phyloP scores from a whole-genome alignment of 768 basidiomycete genomes.

The Dacryopinax spathularia region DNA sequence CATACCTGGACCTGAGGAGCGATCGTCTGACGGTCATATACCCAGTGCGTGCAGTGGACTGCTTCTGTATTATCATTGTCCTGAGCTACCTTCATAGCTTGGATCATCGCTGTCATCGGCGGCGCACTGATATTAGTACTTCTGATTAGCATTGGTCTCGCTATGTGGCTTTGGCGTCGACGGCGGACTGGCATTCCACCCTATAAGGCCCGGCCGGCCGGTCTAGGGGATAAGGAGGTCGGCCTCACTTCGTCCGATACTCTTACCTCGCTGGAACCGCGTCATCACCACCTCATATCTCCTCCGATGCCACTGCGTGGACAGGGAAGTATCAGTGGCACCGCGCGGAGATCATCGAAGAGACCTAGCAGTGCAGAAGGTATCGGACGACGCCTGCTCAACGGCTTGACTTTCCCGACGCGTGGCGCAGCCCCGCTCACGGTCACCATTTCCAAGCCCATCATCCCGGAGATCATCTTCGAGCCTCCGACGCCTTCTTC shows the following conservation, averaged over 20 bases:
- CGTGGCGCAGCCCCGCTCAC: not conserved
- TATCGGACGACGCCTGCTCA: not conserved
- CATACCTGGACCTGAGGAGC: not conserved
- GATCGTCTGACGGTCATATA: not conserved
- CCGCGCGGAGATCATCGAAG: not conserved
- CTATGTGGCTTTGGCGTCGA: not conserved
- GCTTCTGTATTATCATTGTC: not conserved
- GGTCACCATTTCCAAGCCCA: constrained; percentile 6
- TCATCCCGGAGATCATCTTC: constrained; percentile 7
- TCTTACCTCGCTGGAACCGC: not conserved
- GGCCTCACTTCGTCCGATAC: not conserved
- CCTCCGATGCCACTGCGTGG: not conserved
- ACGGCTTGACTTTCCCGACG: not conserved
- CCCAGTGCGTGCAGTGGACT: not conserved
- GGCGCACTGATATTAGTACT: not conserved
- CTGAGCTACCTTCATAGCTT: not conserved
- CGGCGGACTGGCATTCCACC: not conserved
- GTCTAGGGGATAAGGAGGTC: not conserved
- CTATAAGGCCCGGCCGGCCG: not conserved
- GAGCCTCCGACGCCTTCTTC: not conserved
- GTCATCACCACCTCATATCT: not conserved
- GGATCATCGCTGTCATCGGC: not conserved
- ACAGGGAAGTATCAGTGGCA: not conserved
- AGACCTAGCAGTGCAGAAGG: not conserved
- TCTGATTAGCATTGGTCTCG: not conserved